Evolutionary conservation across 73 alveolate genomes (phyloP).

Genomic region (Paramecium biaurelia): DNA sequence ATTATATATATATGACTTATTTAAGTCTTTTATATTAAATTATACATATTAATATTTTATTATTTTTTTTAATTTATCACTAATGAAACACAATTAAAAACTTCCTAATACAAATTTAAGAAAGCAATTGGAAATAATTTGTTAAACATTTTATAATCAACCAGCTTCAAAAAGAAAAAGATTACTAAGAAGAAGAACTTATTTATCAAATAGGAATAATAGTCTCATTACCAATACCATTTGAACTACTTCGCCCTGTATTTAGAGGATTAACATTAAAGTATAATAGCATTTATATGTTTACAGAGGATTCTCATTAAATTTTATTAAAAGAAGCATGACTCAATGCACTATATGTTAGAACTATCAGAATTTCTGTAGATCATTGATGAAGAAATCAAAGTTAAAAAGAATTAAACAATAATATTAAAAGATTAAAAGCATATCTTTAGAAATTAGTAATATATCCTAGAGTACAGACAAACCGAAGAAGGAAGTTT

Average conservation of each 20-base stretch:
- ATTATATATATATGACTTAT: constrained; percentile 28
- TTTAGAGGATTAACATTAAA: constrained; percentile 87
- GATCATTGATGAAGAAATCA: constrained; percentile 98
- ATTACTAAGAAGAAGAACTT: constrained; percentile 66
- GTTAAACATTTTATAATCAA: constrained; percentile 93
- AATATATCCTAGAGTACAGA: constrained; percentile 92
- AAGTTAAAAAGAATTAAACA: constrained; percentile 81
- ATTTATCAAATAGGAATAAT: constrained; percentile 42
- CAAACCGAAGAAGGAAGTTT: constrained; percentile 88
- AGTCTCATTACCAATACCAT: constrained; percentile 72
- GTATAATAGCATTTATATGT: constrained; percentile 72
- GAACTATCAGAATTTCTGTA: constrained; percentile 96
- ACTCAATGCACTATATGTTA: constrained; percentile 86
- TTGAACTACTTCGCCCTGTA: constrained; percentile 85
- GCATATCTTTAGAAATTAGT: constrained; percentile 87
- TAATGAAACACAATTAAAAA: constrained; percentile 73
- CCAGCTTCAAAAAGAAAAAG: constrained; percentile 89
- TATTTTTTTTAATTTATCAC: not conserved
- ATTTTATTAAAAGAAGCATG: constrained; percentile 93
- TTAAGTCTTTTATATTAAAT: constrained; percentile 15
- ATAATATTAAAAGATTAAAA: constrained; percentile 91
- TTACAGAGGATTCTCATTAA: constrained; percentile 95
- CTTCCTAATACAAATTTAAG: constrained; percentile 90
- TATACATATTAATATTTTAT: not conserved
- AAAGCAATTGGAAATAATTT: constrained; percentile 87